Evolutionary conservation across 257 asterid genomes (phyloP).

Genomic region (Nicotiana attenuata): DNA sequence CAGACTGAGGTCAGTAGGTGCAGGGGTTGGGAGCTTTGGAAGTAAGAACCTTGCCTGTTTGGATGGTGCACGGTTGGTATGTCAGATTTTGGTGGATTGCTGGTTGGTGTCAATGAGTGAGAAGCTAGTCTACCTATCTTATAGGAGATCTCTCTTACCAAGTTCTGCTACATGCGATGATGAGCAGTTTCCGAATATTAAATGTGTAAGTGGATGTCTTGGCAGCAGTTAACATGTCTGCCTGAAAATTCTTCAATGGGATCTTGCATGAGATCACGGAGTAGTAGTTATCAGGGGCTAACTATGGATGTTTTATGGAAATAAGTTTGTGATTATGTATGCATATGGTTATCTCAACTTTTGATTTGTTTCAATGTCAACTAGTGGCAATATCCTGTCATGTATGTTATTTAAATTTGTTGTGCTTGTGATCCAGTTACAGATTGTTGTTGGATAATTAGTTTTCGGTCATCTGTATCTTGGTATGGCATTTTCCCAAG

Average conservation of each 20-base stretch:
- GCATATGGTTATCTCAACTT: slow-evolving; percentile 8
- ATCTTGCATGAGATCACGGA: not conserved
- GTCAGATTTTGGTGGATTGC: slow-evolving; percentile 31
- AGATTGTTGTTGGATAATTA: not conserved
- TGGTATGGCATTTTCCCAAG: not conserved
- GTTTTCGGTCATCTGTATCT: not conserved
- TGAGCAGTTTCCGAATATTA: slow-evolving; percentile 29
- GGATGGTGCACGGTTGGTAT: slow-evolving; percentile 31
- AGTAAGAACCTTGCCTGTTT: slow-evolving; percentile 45
- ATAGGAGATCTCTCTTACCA: slow-evolving; percentile 25
- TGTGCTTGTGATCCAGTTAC: not conserved
- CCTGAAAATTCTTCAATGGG: slow-evolving; percentile 15
- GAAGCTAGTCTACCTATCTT: slow-evolving; percentile 35
- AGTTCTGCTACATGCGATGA: slow-evolving; percentile 32
- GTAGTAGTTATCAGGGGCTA: slow-evolving; percentile 13
- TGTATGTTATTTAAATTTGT: not conserved
- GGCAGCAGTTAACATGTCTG: slow-evolving; percentile 15
- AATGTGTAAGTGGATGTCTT: slow-evolving; percentile 13
- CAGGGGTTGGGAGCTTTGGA: slow-evolving; percentile 33
- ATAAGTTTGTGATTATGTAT: slow-evolving; percentile 18
- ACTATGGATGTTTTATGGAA: slow-evolving; percentile 10
- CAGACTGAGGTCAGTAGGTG: slow-evolving; percentile 59
- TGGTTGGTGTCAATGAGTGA: slow-evolving; percentile 29
- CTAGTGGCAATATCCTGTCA: not conserved
- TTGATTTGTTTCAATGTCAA: not conserved